Evolutionary conservation across 257 asterid genomes (phyloP).

Genomic region (Asclepias syriaca): DNA sequence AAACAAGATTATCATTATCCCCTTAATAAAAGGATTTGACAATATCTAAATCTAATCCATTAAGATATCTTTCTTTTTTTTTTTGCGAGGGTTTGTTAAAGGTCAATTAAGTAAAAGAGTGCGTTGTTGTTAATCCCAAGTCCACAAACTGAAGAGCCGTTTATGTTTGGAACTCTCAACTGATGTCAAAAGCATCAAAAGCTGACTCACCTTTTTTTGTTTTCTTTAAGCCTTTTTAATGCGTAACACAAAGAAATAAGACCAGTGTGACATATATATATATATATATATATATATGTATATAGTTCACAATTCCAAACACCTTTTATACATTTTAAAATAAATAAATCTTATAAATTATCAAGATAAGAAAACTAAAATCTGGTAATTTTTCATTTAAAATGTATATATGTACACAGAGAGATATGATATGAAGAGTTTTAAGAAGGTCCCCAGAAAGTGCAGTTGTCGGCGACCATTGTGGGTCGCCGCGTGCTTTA

Average conservation of each 20-base stretch:
- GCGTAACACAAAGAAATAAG: slow-evolving; percentile 19
- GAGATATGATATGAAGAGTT: too few relatives aligned
- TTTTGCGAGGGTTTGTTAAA: too few relatives aligned
- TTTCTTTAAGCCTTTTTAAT: slow-evolving; percentile 2
- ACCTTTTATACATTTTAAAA: too few relatives aligned
- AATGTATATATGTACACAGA: too few relatives aligned
- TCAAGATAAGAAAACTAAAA: too few relatives aligned
- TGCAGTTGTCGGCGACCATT: not conserved
- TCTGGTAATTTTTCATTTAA: too few relatives aligned
- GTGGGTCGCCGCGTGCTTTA: slow-evolving; percentile 16
- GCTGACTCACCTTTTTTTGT: too few relatives aligned
- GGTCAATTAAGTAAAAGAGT: too few relatives aligned
- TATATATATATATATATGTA: too few relatives aligned
- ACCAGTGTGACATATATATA: not conserved
- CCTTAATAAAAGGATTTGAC: not conserved
- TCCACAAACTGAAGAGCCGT: not conserved
- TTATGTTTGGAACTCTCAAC: not conserved
- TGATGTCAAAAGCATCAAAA: not conserved
- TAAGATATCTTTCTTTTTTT: not conserved
- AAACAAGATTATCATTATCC: not conserved
- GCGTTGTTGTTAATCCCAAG: not conserved
- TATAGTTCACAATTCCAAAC: too few relatives aligned
- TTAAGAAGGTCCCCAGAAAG: not conserved
- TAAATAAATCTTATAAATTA: too few relatives aligned
- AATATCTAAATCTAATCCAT: too few relatives aligned